phyloP scores from a whole-genome alignment of 805 yeast genomes.

The Lipomyces lipofer region DNA sequence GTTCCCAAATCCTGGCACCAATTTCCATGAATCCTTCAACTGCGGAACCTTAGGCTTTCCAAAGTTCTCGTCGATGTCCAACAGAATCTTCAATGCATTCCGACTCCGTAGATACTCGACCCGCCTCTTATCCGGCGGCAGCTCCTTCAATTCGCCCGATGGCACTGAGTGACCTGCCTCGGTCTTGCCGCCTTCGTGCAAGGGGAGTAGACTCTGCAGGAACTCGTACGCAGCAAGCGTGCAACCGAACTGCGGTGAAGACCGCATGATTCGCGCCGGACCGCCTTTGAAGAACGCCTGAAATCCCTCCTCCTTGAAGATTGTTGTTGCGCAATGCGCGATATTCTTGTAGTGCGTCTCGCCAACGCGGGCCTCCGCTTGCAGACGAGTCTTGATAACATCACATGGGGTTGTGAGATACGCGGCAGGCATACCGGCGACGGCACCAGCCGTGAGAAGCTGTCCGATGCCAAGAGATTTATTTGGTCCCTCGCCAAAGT shows the following conservation, averaged over 20 bases:
- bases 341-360: slow-evolving; percentile 78
- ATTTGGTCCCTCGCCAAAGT: slow-evolving; percentile 80
- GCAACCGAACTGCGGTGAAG: slow-evolving; percentile 97
- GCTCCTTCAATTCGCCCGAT: slow-evolving; percentile 34
- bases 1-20: slow-evolving; percentile 24
- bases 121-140: slow-evolving; percentile 34
- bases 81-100: slow-evolving; percentile 45
- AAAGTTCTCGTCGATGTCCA: slow-evolving; percentile 49
- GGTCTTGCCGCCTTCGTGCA: slow-evolving; percentile 46
- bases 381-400: slow-evolving; percentile 92
- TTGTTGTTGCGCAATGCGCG: slow-evolving; percentile 70
- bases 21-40: slow-evolving; percentile 18
- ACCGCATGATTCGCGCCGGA: slow-evolving; percentile 87
- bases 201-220: slow-evolving; percentile 76
- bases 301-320: slow-evolving; percentile 78
- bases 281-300: slow-evolving; percentile 94
- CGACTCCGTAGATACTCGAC: slow-evolving; percentile 44
- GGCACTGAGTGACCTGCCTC: slow-evolving; percentile 49
- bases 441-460: slow-evolving; percentile 80
- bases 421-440: slow-evolving; percentile 98
- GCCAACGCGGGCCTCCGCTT: slow-evolving; percentile 74
- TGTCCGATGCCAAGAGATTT: slow-evolving; percentile 78
- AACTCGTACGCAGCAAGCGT: slow-evolving; percentile 96
- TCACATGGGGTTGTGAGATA: slow-evolving; percentile 95
- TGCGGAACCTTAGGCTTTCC: slow-evolving; percentile 39